phyloP scores from a whole-genome alignment of 176 grass and related monocot genomes.

The Ananas comosus region DNA sequence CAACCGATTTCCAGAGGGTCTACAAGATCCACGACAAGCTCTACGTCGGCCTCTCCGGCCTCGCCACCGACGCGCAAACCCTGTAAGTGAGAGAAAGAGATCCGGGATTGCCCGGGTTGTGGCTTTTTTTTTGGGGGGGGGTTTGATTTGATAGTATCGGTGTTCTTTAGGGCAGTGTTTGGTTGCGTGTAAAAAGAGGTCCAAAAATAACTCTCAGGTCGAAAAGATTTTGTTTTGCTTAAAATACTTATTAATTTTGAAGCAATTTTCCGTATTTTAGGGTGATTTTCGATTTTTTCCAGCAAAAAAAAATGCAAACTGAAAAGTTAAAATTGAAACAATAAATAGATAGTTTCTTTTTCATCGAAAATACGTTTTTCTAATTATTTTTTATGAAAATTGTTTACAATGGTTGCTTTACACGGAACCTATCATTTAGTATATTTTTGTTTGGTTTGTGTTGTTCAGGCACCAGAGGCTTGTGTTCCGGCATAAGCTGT shows the following conservation, averaged over 20 bases:
- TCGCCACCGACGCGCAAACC: conserved; percentile 81
- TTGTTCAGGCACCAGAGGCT: conserved; percentile 56
- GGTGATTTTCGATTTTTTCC: too few species aligned
- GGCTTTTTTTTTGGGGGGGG: neutral
- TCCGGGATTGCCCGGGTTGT: neutral
- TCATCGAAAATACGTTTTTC: too few species aligned
- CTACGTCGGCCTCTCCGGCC: conserved; percentile 87
- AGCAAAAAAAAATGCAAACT: too few species aligned
- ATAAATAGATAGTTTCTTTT: too few species aligned
- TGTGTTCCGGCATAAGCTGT: conserved; percentile 68
- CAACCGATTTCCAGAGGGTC: conserved; percentile 86
- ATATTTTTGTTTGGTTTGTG: conserved; percentile 21
- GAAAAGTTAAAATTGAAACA: too few species aligned
- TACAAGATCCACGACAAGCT: conserved; percentile 94
- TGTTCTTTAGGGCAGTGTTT: neutral
- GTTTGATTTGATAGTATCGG: conserved; percentile 10
- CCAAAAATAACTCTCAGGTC: too few species aligned
- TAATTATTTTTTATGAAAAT: too few species aligned
- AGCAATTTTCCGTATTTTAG: too few species aligned
- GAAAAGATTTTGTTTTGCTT: too few species aligned
- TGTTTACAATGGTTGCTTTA: too few species aligned
- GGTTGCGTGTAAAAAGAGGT: too few species aligned
- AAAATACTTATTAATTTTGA: too few species aligned
- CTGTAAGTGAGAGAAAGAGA: conserved; percentile 30
- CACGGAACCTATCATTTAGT: neutral